phyloP scores from a whole-genome alignment of 2,329 filamentous ascomycete genomes.

The Xylariaceae sp. region DNA sequence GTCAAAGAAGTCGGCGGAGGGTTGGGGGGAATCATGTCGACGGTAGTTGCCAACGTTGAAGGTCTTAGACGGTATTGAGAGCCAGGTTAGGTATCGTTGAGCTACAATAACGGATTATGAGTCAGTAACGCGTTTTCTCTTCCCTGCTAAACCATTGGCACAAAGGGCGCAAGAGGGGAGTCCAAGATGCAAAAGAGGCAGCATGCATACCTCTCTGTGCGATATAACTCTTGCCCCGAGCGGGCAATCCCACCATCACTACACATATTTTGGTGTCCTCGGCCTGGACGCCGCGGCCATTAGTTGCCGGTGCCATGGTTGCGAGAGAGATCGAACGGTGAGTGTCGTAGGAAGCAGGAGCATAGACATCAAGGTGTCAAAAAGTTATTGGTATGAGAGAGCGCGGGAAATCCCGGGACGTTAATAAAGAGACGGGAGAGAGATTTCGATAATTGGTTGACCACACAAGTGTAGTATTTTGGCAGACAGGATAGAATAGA shows the following conservation, averaged over 20 bases:
- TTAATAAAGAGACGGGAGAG: neutral
- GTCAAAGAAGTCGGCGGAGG: constrained; percentile 92
- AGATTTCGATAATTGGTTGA: constrained; percentile 3
- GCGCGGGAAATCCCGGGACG: constrained; percentile 2
- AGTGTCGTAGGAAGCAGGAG: constrained; percentile 14
- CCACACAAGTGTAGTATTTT: neutral
- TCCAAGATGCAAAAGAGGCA: neutral
- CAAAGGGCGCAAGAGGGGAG: neutral
- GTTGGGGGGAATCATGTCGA: constrained; percentile 81
- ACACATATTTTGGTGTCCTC: constrained; percentile 97
- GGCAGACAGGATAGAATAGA: neutral
- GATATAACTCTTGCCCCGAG: constrained; percentile 94
- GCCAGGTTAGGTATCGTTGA: constrained; percentile 91
- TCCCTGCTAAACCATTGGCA: neutral
- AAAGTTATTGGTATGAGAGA: constrained; percentile 2
- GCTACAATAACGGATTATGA: constrained; percentile 44
- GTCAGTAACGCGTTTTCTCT: constrained; percentile 4
- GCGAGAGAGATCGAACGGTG: constrained; percentile 22
- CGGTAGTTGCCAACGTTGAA: constrained; percentile 98
- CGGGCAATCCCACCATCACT: constrained; percentile 96
- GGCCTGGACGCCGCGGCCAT: constrained; percentile 73
- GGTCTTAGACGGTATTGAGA: constrained; percentile 85
- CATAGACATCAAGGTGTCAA: constrained; percentile 22
- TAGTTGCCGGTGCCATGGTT: constrained; percentile 40
- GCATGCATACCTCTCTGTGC: constrained; percentile 87